Evolutionary conservation across 495 filamentous ascomycete genomes (phyloP).

Genomic region (Aspergillus wentii): DNA sequence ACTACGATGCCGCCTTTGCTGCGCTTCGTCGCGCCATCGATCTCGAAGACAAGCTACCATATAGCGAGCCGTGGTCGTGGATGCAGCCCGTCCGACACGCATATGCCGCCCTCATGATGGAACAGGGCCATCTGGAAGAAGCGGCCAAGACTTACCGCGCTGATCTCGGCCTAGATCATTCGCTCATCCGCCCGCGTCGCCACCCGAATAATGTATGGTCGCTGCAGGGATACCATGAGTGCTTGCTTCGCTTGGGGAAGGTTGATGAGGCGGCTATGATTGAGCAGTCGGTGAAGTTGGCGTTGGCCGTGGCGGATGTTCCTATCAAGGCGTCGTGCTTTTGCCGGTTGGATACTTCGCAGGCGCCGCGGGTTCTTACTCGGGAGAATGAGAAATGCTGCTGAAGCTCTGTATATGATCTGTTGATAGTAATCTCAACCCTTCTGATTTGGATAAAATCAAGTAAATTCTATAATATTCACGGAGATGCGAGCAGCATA

Average conservation of each 20-base stretch:
- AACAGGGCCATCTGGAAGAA: conserved; percentile 51
- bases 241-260: conserved; percentile 44
- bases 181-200: conserved; percentile 48
- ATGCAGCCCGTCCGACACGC: conserved; percentile 62
- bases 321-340: conserved; percentile 53
- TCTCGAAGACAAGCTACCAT: conserved; percentile 49
- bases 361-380: no score
- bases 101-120: conserved; percentile 54
- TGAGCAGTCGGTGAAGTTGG: conserved; percentile 43
- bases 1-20: conserved; percentile 45
- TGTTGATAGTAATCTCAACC: no score
- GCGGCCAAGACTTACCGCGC: conserved; percentile 50
- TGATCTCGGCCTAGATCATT: conserved; percentile 52
- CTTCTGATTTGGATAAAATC: no score
- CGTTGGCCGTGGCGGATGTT: conserved; percentile 50
- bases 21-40: conserved; percentile 42
- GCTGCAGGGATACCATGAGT: conserved; percentile 59
- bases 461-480: no score
- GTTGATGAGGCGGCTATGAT: conserved; percentile 43
- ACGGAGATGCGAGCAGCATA: no score
- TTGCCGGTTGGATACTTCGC: conserved; percentile 36
- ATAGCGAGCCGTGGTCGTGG: conserved; percentile 64
- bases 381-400: no score
- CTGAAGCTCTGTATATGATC: no score
- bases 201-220: conserved; percentile 66